phyloP scores from a whole-genome alignment of 345 rosid species.

The Durio zibethinus region DNA sequence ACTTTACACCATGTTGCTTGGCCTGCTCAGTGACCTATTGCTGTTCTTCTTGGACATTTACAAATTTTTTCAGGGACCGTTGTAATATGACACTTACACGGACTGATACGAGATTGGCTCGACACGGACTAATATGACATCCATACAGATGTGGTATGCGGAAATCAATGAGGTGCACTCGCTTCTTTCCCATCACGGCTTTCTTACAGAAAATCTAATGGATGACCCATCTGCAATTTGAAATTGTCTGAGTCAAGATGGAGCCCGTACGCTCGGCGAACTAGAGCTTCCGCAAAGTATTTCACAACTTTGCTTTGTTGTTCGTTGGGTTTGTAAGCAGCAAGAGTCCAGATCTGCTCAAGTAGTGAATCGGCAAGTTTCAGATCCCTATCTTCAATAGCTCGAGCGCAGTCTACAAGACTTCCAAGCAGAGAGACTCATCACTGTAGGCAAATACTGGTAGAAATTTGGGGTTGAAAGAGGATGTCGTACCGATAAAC shows the following conservation, averaged over 20 bases:
- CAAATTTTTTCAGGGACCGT: background rate
- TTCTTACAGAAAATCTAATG: too few relatives aligned
- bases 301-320: background rate
- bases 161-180: background rate
- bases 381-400: background rate
- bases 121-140: accelerated
- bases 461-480: too few relatives aligned
- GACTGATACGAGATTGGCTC: background rate
- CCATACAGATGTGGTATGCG: accelerated
- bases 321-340: background rate
- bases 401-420: background rate
- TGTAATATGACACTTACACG: background rate
- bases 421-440: background rate
- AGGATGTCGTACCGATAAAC: too few relatives aligned
- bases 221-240: background rate
- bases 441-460: background rate
- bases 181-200: background rate
- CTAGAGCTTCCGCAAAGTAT: background rate
- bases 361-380: background rate
- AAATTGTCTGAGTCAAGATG: accelerated
- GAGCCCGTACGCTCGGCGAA: background rate
- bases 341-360: background rate
- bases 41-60: background rate
- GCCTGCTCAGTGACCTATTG: background rate
- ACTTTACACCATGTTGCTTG: accelerated